Base-by-base conservation (phyloP, 2,329 filamentous ascomycete species). In the Aspergillus pseudotamarii region DNA sequence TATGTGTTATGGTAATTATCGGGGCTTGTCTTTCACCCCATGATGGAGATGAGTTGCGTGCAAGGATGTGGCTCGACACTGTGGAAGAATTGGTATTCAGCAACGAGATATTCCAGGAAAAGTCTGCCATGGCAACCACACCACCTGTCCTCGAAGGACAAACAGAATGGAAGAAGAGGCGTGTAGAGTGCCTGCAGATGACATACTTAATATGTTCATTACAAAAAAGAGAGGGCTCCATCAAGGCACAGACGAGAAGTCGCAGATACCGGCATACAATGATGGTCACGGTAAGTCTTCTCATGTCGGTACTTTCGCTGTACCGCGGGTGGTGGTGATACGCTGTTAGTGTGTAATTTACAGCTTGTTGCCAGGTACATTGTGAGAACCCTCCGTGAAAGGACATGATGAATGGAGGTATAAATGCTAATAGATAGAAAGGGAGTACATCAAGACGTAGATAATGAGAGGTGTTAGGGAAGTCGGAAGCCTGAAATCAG, bases 1-100 rank as follows among this genome's bases (percentile, higher is more conserved):
- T 75, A 12, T 71, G 67, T 43, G 67, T 72, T 1, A 75, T 74
- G 73, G 45, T 69, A 8, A 61, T 73, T 1, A 72, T 74, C 5
- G 73, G 73, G 4, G 72, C 72, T 3, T 73, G 71, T 48, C 63
- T 73, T 9, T 73, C 72, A 2, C 66, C 68, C 0, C 48, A 65
- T 28, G 51, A 53, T 26, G 45, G 58, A 2, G 71, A 75, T 23
- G 41, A 23, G 1, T 19, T 50, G 23, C 45, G 48, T 4, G 68
- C 71, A 9, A 67, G 61, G 16, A 59, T 62, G 34, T 74, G 67
- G 65, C 60, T 71, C 6, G 66, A 70, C 21, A 62, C 63, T 46
- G 65, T 66, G 8, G 71, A 72, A 51, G 70, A 71, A 26, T 58
- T 70, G 14, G 63, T 66, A 8, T 75, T 72, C 38, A 54, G 57